phyloP scores from a whole-genome alignment of 805 yeast species.

The Schizosaccharomyces octosporus region DNA sequence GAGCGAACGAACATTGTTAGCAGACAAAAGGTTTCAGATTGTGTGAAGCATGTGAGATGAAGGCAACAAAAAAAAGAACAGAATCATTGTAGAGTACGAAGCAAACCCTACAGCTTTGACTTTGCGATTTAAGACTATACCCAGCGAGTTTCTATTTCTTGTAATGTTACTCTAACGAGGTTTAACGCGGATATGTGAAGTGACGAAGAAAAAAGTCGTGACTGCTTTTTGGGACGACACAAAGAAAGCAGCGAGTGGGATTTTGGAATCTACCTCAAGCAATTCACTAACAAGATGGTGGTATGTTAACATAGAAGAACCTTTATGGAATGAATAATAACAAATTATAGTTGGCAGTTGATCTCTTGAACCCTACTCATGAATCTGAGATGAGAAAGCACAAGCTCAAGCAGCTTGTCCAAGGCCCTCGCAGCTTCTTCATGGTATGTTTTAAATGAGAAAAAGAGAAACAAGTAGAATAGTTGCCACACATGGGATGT shows the following conservation, averaged over 20 bases:
- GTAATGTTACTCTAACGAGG: background rate
- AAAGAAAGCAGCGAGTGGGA: background rate
- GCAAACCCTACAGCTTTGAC: too few species aligned
- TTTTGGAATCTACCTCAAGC: background rate
- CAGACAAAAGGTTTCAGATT: too few species aligned
- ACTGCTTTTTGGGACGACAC: background rate
- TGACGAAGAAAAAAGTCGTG: background rate
- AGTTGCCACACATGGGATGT: too few species aligned
- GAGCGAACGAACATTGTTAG: too few species aligned
- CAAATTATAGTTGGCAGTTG: constrained; percentile 50
- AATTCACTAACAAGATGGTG: constrained; percentile 1
- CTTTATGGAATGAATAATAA: background rate
- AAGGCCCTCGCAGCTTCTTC: constrained; percentile 95
- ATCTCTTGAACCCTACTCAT: constrained; percentile 92
- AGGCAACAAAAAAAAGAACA: too few species aligned
- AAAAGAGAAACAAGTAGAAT: too few species aligned
- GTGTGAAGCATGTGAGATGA: too few species aligned
- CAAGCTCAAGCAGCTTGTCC: constrained; percentile 93
- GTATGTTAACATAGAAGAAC: background rate
- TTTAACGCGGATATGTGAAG: background rate
- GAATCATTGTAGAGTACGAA: too few species aligned
- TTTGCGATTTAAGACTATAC: background rate
- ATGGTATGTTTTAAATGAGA: constrained; percentile 21
- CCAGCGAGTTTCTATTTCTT: background rate
- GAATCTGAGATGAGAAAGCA: constrained; percentile 90